Evolutionary conservation across 2,329 filamentous ascomycete genomes (phyloP).

Genomic region (Hypoxylon sp.): DNA sequence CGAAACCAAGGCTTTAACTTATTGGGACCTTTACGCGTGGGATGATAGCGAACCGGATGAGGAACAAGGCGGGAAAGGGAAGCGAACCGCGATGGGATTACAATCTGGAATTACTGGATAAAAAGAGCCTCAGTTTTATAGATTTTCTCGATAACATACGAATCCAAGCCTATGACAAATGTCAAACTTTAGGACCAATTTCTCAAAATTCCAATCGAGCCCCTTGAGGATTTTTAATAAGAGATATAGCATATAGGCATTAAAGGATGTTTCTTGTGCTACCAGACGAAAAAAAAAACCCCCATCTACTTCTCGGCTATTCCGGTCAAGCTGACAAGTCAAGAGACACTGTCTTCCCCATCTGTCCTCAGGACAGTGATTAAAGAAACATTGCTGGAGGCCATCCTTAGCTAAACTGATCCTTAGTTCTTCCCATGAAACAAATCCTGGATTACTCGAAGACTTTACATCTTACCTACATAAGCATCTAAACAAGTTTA

Average conservation of each 20-base stretch:
- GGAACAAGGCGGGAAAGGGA: slow-evolving; percentile 10
- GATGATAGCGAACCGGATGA: slow-evolving; percentile 12
- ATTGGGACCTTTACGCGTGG: slow-evolving; percentile 10
- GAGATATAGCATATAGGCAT: neutral
- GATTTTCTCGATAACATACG: neutral
- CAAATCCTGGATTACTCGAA: neutral
- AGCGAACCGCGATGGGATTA: slow-evolving; percentile 22
- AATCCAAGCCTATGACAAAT: neutral
- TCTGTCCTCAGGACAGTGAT: neutral
- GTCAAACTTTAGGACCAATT: neutral
- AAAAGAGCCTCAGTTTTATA: slow-evolving; percentile 5
- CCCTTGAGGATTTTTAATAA: neutral
- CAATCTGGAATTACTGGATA: slow-evolving; percentile 1
- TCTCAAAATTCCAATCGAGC: neutral
- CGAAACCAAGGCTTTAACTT: slow-evolving; percentile 7
- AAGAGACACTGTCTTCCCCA: neutral
- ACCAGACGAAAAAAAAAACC: neutral
- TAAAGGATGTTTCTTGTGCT: neutral
- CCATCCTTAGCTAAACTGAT: neutral
- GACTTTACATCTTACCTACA: neutral
- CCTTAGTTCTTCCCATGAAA: neutral
- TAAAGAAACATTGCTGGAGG: neutral
- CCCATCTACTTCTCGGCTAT: neutral
- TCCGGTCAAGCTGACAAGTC: neutral
- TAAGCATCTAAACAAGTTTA: neutral